phyloP scores from a whole-genome alignment of 2,329 filamentous ascomycete genomes.

The Penicillium sp. region DNA sequence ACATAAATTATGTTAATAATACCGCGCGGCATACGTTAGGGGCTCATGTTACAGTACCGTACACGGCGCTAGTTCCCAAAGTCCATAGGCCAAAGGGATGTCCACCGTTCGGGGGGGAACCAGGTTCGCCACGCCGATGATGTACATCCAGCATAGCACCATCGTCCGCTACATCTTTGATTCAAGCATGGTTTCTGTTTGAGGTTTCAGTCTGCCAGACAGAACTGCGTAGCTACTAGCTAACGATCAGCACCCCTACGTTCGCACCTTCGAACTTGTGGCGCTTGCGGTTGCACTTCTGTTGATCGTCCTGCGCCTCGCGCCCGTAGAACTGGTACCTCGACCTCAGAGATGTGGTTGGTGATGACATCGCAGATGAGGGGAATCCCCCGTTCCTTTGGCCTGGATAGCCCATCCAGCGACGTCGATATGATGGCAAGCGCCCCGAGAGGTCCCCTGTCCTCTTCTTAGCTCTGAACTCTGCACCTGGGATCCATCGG shows the following conservation, averaged over 20 bases:
- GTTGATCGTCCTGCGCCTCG: neutral
- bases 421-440: slow-evolving; percentile 27
- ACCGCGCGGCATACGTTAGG: neutral
- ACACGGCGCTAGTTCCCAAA: slow-evolving; percentile 9
- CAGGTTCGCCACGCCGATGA: slow-evolving; percentile 22
- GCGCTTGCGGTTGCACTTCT: neutral
- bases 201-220: neutral
- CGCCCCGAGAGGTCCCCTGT: neutral
- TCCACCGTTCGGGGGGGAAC: slow-evolving; percentile 21
- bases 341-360: slow-evolving; percentile 13
- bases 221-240: neutral
- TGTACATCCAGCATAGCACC: slow-evolving; percentile 5
- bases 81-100: slow-evolving; percentile 14
- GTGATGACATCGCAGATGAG: slow-evolving; percentile 14
- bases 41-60: neutral
- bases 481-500: neutral
- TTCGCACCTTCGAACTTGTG: neutral
- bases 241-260: neutral
- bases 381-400: neutral
- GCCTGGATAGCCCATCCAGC: slow-evolving; percentile 3
- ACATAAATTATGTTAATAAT: neutral
- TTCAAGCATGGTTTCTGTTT: neutral
- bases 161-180: neutral
- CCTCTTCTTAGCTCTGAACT: neutral
- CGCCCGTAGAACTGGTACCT: neutral